These are phyloP conservation scores for Trapa incisa DNA, from an alignment of 345 rosid genomes.

Conservation along the genomic window DNA sequence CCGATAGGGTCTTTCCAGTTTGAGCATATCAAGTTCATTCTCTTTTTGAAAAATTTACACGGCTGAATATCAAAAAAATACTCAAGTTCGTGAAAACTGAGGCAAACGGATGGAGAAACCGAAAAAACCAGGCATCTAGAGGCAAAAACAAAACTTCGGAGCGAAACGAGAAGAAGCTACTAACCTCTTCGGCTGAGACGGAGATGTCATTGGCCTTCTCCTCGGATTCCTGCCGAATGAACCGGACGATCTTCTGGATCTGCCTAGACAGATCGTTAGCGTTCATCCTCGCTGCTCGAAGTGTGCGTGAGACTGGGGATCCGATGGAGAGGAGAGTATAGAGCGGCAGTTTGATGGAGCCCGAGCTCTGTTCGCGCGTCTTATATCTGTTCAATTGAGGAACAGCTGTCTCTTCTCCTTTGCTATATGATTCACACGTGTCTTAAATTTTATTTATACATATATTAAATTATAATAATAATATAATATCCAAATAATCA, in stretches of 20 bases:
- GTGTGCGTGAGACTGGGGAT: not conserved
- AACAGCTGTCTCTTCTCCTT: too few relatives aligned
- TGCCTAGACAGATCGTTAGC: slow-evolving; percentile 81
- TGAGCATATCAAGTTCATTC: too few relatives aligned
- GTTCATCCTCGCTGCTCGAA: slow-evolving; percentile 48
- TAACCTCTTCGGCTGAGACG: slow-evolving; percentile 86
- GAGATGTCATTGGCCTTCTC: slow-evolving; percentile 97
- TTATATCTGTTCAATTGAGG: too few relatives aligned
- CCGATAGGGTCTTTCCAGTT: not conserved
- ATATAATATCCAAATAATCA: too few relatives aligned
- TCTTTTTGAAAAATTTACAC: too few relatives aligned
- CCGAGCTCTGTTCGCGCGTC: not conserved
- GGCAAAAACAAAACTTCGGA: not conserved
- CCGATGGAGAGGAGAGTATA: not conserved
- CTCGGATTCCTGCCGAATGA: slow-evolving; percentile 94
- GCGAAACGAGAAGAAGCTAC: not conserved
- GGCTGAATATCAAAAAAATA: too few relatives aligned
- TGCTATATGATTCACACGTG: too few relatives aligned
- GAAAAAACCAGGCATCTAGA: not conserved
- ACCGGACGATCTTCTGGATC: slow-evolving; percentile 97
- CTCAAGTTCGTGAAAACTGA: too few relatives aligned
- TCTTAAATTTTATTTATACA: too few relatives aligned
- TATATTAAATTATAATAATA: too few relatives aligned
- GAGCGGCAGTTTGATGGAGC: not conserved
- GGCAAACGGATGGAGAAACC: not conserved